A percentile compares a stretch with the other conserved stretches of the same genome.
Conservation (phyloP, 2,329 filamentous ascomycete species). For the Aureobasidium sp. region DNA sequence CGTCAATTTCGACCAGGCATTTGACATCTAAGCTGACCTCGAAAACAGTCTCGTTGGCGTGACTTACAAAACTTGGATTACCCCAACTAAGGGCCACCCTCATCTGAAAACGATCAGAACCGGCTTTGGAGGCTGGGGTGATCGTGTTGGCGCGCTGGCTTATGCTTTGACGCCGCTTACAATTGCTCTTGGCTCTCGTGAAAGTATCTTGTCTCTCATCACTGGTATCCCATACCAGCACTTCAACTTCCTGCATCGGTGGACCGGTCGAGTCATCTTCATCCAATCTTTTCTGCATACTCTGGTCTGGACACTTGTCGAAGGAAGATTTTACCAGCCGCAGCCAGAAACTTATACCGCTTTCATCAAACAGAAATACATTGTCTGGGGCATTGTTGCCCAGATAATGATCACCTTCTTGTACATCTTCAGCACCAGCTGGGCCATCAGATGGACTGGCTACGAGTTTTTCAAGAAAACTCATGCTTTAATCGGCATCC, state of each 20-base stretch:
- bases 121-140: slow-evolving; percentile 59
- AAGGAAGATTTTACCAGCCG: slow-evolving; percentile 61
- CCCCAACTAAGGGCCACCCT: slow-evolving; percentile 53
- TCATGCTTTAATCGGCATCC: slow-evolving; percentile 64
- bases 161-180: slow-evolving; percentile 68
- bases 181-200: slow-evolving; percentile 58
- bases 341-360: slow-evolving; percentile 53
- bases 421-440: slow-evolving; percentile 51
- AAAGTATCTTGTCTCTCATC: slow-evolving; percentile 61
- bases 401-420: slow-evolving; percentile 57
- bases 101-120: slow-evolving; percentile 57
- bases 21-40: background rate
- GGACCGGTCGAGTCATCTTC: slow-evolving; percentile 67
- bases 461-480: slow-evolving; percentile 72
- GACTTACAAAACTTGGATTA: slow-evolving; percentile 61
- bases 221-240: slow-evolving; percentile 69
- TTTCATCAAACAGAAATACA: slow-evolving; percentile 60
- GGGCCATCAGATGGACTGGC: slow-evolving; percentile 58
- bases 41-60: slow-evolving; percentile 52
- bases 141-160: slow-evolving; percentile 63
- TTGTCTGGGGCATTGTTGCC: slow-evolving; percentile 66
- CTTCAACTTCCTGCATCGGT: slow-evolving; percentile 72
- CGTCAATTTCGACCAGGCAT: background rate
- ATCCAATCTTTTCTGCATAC: slow-evolving; percentile 62
- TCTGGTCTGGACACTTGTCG: slow-evolving; percentile 61